Conservation (phyloP, 2,329 filamentous ascomycete species). For the Aureobasidium sp. region DNA sequence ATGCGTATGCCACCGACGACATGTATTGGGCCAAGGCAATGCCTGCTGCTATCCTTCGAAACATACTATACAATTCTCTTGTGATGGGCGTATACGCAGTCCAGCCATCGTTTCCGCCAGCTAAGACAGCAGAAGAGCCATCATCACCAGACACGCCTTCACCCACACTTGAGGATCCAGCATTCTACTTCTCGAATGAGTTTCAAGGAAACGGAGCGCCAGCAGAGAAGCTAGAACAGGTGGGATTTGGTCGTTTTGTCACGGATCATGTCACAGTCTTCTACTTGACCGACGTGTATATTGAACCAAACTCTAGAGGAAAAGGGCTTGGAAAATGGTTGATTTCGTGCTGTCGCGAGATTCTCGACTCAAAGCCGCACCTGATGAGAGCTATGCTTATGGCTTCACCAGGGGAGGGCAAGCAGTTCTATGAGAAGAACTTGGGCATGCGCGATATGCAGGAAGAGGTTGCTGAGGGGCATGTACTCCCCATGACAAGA, state of each 20-base stretch:
- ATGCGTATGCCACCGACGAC: slow-evolving; percentile 19
- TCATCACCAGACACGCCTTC: slow-evolving; percentile 19
- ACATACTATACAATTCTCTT: slow-evolving; percentile 20
- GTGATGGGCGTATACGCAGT: slow-evolving; percentile 21
- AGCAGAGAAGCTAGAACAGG: slow-evolving; percentile 15
- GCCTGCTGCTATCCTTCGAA: slow-evolving; percentile 13
- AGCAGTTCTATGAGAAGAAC: slow-evolving; percentile 17
- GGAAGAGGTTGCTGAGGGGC: slow-evolving; percentile 7
- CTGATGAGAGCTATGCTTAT: slow-evolving; percentile 18
- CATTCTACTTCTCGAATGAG: slow-evolving; percentile 2
- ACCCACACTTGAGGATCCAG: slow-evolving; percentile 14
- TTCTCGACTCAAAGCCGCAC: slow-evolving; percentile 16
- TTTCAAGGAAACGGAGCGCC: neutral
- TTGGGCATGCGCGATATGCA: slow-evolving; percentile 17
- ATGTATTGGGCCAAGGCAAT: slow-evolving; percentile 24
- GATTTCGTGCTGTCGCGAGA: slow-evolving; percentile 17
- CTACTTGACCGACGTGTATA: slow-evolving; percentile 22
- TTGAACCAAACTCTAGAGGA: slow-evolving; percentile 15
- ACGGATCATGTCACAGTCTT: slow-evolving; percentile 20
- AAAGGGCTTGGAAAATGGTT: slow-evolving; percentile 20
- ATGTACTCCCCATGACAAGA: neutral
- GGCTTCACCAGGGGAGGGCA: slow-evolving; percentile 14
- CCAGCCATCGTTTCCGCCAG: slow-evolving; percentile 1
- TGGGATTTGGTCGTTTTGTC: slow-evolving; percentile 22
- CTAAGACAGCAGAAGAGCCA: slow-evolving; percentile 13